Conservation (phyloP, 139 green algal genomes). For the Coccomyxa sp. region DNA sequence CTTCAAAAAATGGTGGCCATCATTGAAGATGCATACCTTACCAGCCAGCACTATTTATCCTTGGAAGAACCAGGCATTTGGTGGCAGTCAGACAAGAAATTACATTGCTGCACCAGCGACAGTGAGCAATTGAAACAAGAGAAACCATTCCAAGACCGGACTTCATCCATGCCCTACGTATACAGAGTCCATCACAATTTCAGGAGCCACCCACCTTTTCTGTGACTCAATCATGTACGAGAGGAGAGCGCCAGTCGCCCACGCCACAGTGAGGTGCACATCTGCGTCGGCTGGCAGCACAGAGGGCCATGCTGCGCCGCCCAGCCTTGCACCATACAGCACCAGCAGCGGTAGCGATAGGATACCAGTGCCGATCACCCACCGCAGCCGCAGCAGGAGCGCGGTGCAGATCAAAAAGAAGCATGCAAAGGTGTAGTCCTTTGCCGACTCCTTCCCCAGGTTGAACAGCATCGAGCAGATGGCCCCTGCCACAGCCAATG, state of each 20-base stretch:
- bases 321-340: background rate
- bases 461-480: slow-evolving; percentile 58
- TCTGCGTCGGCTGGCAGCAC: slow-evolving; percentile 51
- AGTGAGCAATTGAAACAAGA: too few species aligned
- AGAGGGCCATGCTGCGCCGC: background rate
- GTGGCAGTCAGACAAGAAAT: too few species aligned
- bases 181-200: too few species aligned
- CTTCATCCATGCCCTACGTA: too few species aligned
- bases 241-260: slow-evolving; percentile 71
- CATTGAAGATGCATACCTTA: too few species aligned
- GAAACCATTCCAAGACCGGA: too few species aligned
- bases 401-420: slow-evolving; percentile 79
- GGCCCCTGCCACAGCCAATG: slow-evolving; percentile 46
- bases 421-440: slow-evolving; percentile 39
- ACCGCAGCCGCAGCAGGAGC: slow-evolving; percentile 54
- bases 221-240: slow-evolving; percentile 68
- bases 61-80: too few species aligned
- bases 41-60: too few species aligned
- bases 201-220: slow-evolving; percentile 31
- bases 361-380: slow-evolving; percentile 42
- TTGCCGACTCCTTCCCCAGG: slow-evolving; percentile 20
- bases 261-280: slow-evolving; percentile 68
- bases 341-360: slow-evolving; percentile 35
- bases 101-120: too few species aligned
- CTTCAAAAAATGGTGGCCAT: too few species aligned